These are phyloP conservation scores for Mitragyna speciosa DNA, from an alignment of 257 asterid genomes.

Conservation along the genomic window DNA sequence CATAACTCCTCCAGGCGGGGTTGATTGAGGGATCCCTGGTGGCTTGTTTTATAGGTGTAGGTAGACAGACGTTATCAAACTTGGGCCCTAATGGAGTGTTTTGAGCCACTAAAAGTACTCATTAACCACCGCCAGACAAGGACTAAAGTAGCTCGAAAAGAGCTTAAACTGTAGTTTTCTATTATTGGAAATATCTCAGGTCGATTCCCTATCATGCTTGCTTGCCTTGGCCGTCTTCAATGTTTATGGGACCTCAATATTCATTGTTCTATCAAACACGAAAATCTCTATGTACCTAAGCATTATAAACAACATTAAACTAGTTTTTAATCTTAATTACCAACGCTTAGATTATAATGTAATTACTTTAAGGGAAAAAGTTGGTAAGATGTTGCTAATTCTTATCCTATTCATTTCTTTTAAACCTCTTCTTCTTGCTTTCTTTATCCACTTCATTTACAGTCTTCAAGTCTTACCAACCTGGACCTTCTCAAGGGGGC, in stretches of 20 bases:
- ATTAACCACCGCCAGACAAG: not conserved
- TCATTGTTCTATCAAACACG: not conserved
- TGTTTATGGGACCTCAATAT: not conserved
- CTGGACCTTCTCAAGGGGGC: conserved; percentile 10
- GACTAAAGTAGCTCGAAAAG: conserved; percentile 2
- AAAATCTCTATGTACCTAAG: not conserved
- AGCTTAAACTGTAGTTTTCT: not conserved
- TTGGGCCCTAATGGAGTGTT: not conserved
- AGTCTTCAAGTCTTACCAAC: conserved; percentile 3
- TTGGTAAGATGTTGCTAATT: conserved; percentile 3
- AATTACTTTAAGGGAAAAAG: not conserved
- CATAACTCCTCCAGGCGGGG: not conserved
- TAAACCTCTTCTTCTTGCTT: not conserved
- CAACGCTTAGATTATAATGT: not conserved
- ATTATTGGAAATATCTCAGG: not conserved
- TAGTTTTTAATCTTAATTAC: not conserved
- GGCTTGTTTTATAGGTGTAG: not conserved
- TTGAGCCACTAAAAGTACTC: conserved; percentile 4
- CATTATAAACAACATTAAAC: not conserved
- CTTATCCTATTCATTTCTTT: not conserved
- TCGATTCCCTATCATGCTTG: conserved; percentile 20
- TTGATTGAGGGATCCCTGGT: not conserved
- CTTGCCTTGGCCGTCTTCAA: conserved; percentile 31
- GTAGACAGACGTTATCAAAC: not conserved
- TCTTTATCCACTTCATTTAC: not conserved